A percentile compares a stretch with the other conserved stretches of the same genome.
Conservation (phyloP, 2,329 filamentous ascomycete species). For the Fusarium incarnatum region DNA sequence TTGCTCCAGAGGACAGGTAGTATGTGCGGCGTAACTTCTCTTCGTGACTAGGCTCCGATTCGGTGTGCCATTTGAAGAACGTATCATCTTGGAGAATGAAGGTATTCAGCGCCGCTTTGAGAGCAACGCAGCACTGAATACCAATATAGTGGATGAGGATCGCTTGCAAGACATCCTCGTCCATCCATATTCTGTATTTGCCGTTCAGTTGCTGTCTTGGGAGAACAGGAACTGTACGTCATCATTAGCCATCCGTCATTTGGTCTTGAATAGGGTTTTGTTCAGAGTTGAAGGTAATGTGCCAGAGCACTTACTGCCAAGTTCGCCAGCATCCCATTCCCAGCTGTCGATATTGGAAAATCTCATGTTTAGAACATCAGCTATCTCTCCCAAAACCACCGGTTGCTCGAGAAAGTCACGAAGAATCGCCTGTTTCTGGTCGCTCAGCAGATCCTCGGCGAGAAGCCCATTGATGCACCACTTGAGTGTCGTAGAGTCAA, state of each 20-base stretch:
- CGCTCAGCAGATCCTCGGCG: neutral
- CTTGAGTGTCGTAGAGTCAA: neutral
- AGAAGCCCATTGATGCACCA: conserved; percentile 8
- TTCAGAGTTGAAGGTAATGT: neutral
- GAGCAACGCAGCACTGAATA: conserved; percentile 1
- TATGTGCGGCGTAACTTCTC: neutral
- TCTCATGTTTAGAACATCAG: neutral
- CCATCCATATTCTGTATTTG: conserved; percentile 7
- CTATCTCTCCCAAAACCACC: conserved; percentile 1
- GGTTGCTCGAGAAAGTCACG: conserved; percentile 6
- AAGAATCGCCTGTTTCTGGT: conserved; percentile 10
- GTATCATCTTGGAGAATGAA: neutral
- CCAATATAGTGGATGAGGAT: conserved; percentile 4
- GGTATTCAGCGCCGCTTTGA: neutral
- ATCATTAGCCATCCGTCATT: neutral
- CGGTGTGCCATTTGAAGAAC: neutral
- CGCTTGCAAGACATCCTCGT: neutral
- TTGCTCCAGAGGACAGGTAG: neutral
- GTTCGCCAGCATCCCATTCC: conserved; percentile 5
- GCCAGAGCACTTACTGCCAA: neutral
- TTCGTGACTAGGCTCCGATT: neutral
- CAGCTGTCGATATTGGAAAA: conserved; percentile 4
- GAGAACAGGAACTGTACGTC: neutral
- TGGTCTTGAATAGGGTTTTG: rapidly evolving
- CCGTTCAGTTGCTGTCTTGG: conserved; percentile 1